A percentile compares a stretch with the other conserved stretches of the same genome.
Conservation (phyloP, 2,329 filamentous ascomycete species). For the Epicoccum sorghinum region DNA sequence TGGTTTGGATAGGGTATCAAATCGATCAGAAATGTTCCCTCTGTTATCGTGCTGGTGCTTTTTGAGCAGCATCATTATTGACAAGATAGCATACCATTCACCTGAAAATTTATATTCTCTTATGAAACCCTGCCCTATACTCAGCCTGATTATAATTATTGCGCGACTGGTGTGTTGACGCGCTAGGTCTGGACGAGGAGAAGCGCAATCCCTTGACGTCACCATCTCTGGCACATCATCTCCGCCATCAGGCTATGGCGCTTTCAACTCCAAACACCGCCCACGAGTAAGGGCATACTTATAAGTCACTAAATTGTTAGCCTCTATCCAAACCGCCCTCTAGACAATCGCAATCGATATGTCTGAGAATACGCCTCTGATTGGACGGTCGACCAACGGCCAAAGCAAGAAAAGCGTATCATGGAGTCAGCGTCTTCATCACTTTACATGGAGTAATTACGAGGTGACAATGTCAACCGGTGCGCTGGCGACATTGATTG, state of each 20-base stretch:
- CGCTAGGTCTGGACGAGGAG: conserved; percentile 1
- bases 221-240: not conserved
- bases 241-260: not conserved
- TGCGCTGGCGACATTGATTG: conserved; percentile 68
- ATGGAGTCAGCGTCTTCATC: conserved; percentile 29
- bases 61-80: too few species aligned
- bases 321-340: not conserved
- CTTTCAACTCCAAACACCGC: not conserved
- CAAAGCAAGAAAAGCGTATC: conserved; percentile 18
- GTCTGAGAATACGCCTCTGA: conserved; percentile 10
- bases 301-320: not conserved
- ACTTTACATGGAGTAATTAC: conserved; percentile 66
- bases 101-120: too few species aligned
- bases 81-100: too few species aligned
- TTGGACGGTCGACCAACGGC: conserved; percentile 1
- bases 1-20: too few species aligned
- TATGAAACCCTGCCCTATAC: too few species aligned
- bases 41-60: too few species aligned
- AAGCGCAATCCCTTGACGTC: conserved; percentile 11
- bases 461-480: conserved; percentile 77
- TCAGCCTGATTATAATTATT: too few species aligned
- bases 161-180: not conserved
- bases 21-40: too few species aligned
- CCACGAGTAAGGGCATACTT: too few species aligned
- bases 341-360: conserved; percentile 2